A percentile compares a stretch with the other conserved stretches of the same genome.
These are phyloP conservation scores for Anthostomella pinea DNA, from an alignment of 2,329 filamentous ascomycete species.

Conservation along the genomic window DNA sequence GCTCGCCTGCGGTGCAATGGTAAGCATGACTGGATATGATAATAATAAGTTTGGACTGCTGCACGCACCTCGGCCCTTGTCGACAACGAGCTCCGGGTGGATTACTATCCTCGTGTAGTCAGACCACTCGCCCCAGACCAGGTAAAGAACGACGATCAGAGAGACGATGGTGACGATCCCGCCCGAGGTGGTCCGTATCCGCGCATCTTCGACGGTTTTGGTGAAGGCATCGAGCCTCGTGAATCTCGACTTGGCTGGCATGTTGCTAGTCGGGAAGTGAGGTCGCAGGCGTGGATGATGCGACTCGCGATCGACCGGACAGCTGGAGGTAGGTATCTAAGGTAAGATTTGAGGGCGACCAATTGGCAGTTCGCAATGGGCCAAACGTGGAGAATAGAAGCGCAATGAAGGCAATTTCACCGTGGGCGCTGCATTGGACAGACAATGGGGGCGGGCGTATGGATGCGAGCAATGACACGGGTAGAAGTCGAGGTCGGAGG, in stretches of 20 bases:
- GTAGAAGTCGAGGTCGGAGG: too few species aligned
- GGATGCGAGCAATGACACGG: too few species aligned
- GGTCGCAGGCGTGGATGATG: not conserved
- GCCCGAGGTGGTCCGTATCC: slow-evolving; percentile 91
- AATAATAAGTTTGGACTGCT: too few species aligned
- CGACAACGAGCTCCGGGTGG: slow-evolving; percentile 89
- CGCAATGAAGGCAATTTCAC: slow-evolving; percentile 14
- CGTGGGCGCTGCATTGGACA: slow-evolving; percentile 26
- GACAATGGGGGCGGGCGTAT: slow-evolving; percentile 5
- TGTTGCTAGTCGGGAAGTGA: slow-evolving; percentile 35
- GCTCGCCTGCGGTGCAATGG: slow-evolving; percentile 59
- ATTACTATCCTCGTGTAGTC: slow-evolving; percentile 87
- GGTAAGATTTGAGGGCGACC: slow-evolving; percentile 8
- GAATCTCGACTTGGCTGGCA: slow-evolving; percentile 91
- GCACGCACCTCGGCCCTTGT: slow-evolving; percentile 87
- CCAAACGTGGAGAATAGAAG: too few species aligned
- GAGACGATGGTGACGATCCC: slow-evolving; percentile 93
- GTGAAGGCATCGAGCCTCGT: slow-evolving; percentile 97
- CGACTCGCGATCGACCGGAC: not conserved
- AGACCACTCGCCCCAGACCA: slow-evolving; percentile 92
- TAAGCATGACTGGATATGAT: slow-evolving; percentile 20
- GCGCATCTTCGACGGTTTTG: slow-evolving; percentile 97
- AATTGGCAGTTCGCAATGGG: too few species aligned
- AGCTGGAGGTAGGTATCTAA: slow-evolving; percentile 4
- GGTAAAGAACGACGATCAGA: slow-evolving; percentile 80